A percentile compares a stretch with the other conserved stretches of the same genome.
Conservation (phyloP, 78 protist genomes). For the Planoprotostelium fungivorum region DNA sequence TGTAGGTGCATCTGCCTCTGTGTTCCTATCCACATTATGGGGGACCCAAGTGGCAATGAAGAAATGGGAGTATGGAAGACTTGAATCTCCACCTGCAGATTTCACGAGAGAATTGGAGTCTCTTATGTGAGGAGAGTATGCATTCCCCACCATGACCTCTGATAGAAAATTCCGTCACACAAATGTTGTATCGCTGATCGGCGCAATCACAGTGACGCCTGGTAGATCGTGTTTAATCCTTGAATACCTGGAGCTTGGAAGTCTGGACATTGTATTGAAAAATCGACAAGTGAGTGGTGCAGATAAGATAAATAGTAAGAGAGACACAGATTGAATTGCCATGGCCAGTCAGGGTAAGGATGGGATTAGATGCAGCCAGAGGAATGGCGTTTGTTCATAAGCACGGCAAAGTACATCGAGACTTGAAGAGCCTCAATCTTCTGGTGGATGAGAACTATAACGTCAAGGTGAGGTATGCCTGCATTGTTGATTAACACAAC, state of each 20-base stretch:
- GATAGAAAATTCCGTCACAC: background rate
- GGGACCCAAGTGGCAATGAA: background rate
- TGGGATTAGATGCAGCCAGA: background rate
- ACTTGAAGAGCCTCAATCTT: constrained; percentile 41
- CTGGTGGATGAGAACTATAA: constrained; percentile 32
- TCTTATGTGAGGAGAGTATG: background rate
- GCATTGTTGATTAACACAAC: background rate
- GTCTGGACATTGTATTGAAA: background rate
- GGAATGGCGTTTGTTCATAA: background rate
- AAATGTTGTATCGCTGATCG: background rate
- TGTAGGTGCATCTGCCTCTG: background rate
- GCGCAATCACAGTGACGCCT: background rate
- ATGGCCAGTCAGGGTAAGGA: background rate
- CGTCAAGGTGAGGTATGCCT: constrained; percentile 25
- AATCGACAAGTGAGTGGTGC: background rate
- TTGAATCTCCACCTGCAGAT: background rate
- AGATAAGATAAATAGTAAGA: background rate
- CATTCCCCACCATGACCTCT: too few relatives aligned
- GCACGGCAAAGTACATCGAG: constrained; percentile 34
- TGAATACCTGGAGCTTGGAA: background rate
- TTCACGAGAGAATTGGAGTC: background rate
- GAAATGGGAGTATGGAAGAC: background rate
- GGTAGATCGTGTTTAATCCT: background rate
- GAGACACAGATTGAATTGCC: background rate
- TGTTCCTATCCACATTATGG: background rate